phyloP scores from a whole-genome alignment of 495 filamentous ascomycete species.

The Penicillium taxi region DNA sequence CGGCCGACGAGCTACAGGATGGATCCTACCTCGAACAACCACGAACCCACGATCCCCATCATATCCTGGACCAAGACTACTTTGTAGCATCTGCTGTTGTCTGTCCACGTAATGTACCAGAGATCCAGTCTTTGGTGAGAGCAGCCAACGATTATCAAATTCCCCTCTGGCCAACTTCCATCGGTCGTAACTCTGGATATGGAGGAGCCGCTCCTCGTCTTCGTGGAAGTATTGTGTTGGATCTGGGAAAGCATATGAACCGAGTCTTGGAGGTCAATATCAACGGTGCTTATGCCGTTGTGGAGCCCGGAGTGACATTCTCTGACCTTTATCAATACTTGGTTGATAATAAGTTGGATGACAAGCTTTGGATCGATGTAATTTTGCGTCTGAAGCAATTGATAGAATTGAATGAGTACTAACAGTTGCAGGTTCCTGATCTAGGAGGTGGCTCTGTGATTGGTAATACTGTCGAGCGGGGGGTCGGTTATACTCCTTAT shows the following conservation, averaged over 20 bases:
- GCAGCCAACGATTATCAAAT: conserved; percentile 42
- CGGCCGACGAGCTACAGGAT: conserved; percentile 4
- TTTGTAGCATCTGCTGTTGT: conserved; percentile 45
- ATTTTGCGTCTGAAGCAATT: background rate
- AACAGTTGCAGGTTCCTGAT: conserved; percentile 35
- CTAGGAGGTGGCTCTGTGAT: conserved; percentile 50
- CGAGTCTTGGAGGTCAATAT: conserved; percentile 45
- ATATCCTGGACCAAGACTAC: conserved; percentile 44
- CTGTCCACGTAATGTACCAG: conserved; percentile 33
- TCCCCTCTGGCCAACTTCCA: conserved; percentile 48
- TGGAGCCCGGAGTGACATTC: conserved; percentile 54
- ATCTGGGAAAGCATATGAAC: conserved; percentile 50
- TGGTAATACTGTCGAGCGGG: conserved; percentile 50
- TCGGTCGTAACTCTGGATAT: conserved; percentile 42
- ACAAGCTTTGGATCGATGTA: conserved; percentile 18
- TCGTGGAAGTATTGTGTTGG: conserved; percentile 44
- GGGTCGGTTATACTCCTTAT: conserved; percentile 49
- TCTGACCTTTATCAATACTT: conserved; percentile 46
- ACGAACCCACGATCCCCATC: conserved; percentile 48
- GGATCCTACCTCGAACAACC: conserved; percentile 2
- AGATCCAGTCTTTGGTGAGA: conserved; percentile 41
- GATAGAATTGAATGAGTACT: background rate
- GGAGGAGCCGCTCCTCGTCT: conserved; percentile 51
- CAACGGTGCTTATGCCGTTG: conserved; percentile 43
- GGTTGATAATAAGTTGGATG: conserved; percentile 26